These are phyloP conservation scores for Deuterostichococcus epilithicus DNA, from an alignment of 139 green algal genomes.

Conservation along the genomic window DNA sequence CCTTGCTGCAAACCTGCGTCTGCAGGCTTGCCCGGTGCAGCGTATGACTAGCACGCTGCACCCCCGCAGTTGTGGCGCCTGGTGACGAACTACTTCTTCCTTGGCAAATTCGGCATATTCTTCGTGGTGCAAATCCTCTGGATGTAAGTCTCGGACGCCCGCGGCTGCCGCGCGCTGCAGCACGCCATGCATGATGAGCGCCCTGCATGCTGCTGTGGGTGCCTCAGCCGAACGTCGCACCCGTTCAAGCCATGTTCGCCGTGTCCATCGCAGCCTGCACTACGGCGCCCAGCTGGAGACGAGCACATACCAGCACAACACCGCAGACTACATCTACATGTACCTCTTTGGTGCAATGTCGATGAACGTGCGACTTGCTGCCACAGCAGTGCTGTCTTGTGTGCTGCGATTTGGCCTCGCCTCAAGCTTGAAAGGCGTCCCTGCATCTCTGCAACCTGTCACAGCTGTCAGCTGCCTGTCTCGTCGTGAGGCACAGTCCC, in stretches of 20 bases:
- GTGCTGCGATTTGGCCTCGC: too few relatives aligned
- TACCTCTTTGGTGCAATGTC: not conserved
- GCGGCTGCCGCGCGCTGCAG: not conserved
- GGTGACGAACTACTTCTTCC: conserved; percentile 49
- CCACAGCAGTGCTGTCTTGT: not conserved
- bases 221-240: too few relatives aligned
- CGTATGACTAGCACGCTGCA: not conserved
- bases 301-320: conserved; percentile 42
- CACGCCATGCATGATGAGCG: not conserved
- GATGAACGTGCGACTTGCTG: not conserved
- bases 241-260: too few relatives aligned
- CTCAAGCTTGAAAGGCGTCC: too few relatives aligned
- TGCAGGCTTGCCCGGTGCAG: not conserved
- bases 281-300: conserved; percentile 52
- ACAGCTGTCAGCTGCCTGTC: too few relatives aligned
- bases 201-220: not conserved
- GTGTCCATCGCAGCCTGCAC: conserved; percentile 19
- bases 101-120: conserved; percentile 31
- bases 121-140: conserved; percentile 47
- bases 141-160: conserved; percentile 31
- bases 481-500: too few relatives aligned
- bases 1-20: not conserved
- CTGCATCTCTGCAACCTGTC: too few relatives aligned
- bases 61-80: conserved; percentile 56
- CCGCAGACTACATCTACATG: conserved; percentile 34